These are phyloP conservation scores for Camelina hispida DNA, from an alignment of 345 rosid genomes.

Conservation along the genomic window DNA sequence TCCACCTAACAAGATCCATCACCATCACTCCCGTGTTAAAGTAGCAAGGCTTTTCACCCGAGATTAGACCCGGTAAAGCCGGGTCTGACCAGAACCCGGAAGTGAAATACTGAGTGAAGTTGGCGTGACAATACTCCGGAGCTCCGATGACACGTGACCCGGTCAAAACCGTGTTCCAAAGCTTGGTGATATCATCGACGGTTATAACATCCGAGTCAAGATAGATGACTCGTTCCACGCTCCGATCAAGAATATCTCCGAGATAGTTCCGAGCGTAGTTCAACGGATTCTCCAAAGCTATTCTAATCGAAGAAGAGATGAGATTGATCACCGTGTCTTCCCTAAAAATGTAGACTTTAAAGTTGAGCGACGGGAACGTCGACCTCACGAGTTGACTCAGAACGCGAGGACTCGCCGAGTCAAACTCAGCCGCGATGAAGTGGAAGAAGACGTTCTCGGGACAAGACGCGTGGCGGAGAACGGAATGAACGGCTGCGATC, in stretches of 20 bases:
- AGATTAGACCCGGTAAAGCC: slow-evolving; percentile 59
- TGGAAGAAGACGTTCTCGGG: slow-evolving; percentile 90
- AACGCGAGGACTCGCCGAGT: slow-evolving; percentile 78
- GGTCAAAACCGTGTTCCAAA: slow-evolving; percentile 68
- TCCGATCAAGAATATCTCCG: slow-evolving; percentile 75
- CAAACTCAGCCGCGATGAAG: slow-evolving; percentile 89
- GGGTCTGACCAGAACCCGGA: slow-evolving; percentile 87
- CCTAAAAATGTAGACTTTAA: slow-evolving; percentile 86
- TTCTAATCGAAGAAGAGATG: slow-evolving; percentile 85
- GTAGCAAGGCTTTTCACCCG: slow-evolving; percentile 70
- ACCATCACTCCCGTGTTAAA: slow-evolving; percentile 99
- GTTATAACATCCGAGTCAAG: slow-evolving; percentile 87
- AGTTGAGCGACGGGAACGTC: slow-evolving; percentile 90
- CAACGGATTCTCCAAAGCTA: slow-evolving; percentile 88
- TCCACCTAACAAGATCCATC: slow-evolving; percentile 87
- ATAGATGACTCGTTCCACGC: slow-evolving; percentile 91
- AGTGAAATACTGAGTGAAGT: slow-evolving; percentile 88
- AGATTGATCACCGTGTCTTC: slow-evolving; percentile 86
- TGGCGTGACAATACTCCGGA: slow-evolving; percentile 95
- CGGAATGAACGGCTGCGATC: slow-evolving; percentile 96
- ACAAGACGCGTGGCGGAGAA: slow-evolving; percentile 90
- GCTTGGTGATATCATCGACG: slow-evolving; percentile 79
- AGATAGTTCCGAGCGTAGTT: slow-evolving; percentile 93
- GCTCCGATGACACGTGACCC: slow-evolving; percentile 83
- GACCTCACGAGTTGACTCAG: slow-evolving; percentile 82